phyloP scores from a whole-genome alignment of 2,329 filamentous ascomycete genomes.

The Cordyceps pruinosa region DNA sequence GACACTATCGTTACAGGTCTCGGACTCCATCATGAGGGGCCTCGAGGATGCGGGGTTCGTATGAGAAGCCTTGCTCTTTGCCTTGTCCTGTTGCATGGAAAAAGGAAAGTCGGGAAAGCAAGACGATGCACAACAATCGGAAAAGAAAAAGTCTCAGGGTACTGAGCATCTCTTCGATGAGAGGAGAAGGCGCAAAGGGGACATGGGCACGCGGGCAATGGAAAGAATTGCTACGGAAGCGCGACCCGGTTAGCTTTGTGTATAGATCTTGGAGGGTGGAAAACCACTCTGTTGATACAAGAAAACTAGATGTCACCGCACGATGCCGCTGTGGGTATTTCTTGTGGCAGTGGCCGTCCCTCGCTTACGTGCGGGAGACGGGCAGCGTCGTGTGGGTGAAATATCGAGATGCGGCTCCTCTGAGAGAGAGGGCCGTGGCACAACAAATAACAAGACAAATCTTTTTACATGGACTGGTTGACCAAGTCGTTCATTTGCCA shows the following conservation, averaged over 20 bases:
- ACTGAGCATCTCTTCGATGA: slow-evolving; percentile 29
- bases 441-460: slow-evolving; percentile 4
- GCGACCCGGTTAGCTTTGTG: slow-evolving; percentile 24
- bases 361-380: not conserved
- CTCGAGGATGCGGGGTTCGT: slow-evolving; percentile 36
- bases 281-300: slow-evolving; percentile 25
- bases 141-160: slow-evolving; percentile 22
- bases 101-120: not conserved
- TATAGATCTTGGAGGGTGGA: slow-evolving; percentile 41
- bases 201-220: slow-evolving; percentile 14
- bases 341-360: not conserved
- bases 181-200: slow-evolving; percentile 26
- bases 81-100: not conserved
- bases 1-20: slow-evolving; percentile 22
- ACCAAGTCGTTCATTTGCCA: not conserved
- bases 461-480: not conserved
- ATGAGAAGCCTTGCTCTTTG: slow-evolving; percentile 20
- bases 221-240: slow-evolving; percentile 19
- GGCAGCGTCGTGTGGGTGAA: not conserved
- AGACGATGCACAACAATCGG: not conserved
- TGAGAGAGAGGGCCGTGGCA: not conserved
- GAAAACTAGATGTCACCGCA: slow-evolving; percentile 1
- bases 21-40: slow-evolving; percentile 29
- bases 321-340: not conserved
- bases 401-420: not conserved